A percentile compares a stretch with the other conserved stretches of the same genome.
phyloP scores from a whole-genome alignment of 1,284 basidiomycete genomes.

The Sphaerobolus stellatus region DNA sequence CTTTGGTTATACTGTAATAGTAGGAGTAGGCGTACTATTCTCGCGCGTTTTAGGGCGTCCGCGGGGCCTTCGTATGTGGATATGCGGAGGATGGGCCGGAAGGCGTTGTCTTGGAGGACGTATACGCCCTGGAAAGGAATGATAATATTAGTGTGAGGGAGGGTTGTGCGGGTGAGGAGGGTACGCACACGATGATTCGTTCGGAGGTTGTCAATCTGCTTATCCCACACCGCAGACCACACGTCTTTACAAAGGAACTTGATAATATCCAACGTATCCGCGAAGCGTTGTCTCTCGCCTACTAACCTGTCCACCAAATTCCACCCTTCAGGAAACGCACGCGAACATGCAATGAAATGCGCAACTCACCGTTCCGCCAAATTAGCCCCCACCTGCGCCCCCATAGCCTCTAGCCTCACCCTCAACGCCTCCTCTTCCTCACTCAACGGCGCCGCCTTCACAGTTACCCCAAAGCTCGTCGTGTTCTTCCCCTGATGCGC shows the following conservation, averaged over 20 bases:
- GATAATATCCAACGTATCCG: slow-evolving; percentile 85
- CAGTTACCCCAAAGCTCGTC: slow-evolving; percentile 22
- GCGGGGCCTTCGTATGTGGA: slow-evolving; percentile 76
- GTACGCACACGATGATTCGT: slow-evolving; percentile 84
- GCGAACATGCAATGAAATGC: not conserved
- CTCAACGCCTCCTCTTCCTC: slow-evolving; percentile 75
- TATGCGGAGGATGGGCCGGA: slow-evolving; percentile 79
- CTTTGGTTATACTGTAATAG: not conserved
- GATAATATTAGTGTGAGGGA: not conserved
- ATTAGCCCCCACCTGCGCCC: slow-evolving; percentile 83
- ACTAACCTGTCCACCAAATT: slow-evolving; percentile 55
- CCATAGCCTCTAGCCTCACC: slow-evolving; percentile 76
- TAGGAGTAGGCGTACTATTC: slow-evolving; percentile 50
- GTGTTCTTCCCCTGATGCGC: slow-evolving; percentile 29
- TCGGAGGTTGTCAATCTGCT: slow-evolving; percentile 92
- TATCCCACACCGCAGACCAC: slow-evolving; percentile 86
- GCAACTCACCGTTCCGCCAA: slow-evolving; percentile 75
- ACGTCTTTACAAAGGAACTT: slow-evolving; percentile 97
- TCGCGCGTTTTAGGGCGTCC: slow-evolving; percentile 72
- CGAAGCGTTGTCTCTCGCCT: slow-evolving; percentile 71
- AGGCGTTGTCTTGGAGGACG: slow-evolving; percentile 88
- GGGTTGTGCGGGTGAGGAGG: not conserved
- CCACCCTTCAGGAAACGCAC: not conserved
- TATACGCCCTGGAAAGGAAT: slow-evolving; percentile 72
- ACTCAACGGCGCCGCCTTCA: slow-evolving; percentile 41